Percentiles rank a stretch among this genome's conserved stretches.
Evolutionary conservation across 2,329 filamentous ascomycete genomes (phyloP).

Genomic region (Colletotrichum abscissum): DNA sequence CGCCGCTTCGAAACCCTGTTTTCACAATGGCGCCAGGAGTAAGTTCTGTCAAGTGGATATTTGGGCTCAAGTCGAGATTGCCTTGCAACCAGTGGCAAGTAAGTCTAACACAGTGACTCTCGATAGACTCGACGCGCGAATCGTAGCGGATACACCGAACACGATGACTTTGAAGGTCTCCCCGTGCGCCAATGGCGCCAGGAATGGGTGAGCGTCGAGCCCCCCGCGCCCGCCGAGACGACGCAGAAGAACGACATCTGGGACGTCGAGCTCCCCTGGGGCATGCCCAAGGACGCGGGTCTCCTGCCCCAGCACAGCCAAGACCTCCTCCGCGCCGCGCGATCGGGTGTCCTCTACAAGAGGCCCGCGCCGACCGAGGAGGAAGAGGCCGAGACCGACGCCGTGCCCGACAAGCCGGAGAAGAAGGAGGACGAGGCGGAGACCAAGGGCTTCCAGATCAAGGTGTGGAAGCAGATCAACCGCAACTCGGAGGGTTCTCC

Average conservation of each 20-base stretch:
- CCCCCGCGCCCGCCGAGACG: constrained; percentile 73
- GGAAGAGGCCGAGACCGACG: constrained; percentile 65
- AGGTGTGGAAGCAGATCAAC: constrained; percentile 71
- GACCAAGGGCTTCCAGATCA: constrained; percentile 64
- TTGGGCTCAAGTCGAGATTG: background rate
- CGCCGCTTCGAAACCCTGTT: background rate
- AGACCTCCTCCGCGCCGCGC: constrained; percentile 82
- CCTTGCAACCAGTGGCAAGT: constrained; percentile 40
- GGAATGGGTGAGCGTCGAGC: constrained; percentile 74
- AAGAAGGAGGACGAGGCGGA: constrained; percentile 73
- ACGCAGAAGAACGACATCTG: constrained; percentile 74
- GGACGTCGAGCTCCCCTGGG: constrained; percentile 78
- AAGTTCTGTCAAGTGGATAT: constrained; percentile 14
- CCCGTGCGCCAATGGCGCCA: constrained; percentile 93
- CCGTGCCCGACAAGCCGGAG: constrained; percentile 61
- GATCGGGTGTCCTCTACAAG: constrained; percentile 82
- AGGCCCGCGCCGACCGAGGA: constrained; percentile 72
- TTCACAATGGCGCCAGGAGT: constrained; percentile 54
- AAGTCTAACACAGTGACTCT: constrained; percentile 33
- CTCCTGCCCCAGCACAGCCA: constrained; percentile 83
- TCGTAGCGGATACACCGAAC: constrained; percentile 66
- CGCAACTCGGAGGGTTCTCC: constrained; percentile 66
- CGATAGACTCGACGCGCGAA: constrained; percentile 67
- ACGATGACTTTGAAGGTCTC: constrained; percentile 76
- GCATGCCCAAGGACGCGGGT: constrained; percentile 88